Percentiles rank a stretch among this genome's conserved stretches.
phyloP scores from a whole-genome alignment of 805 yeast species.

The Zygotorulaspora florentina region DNA sequence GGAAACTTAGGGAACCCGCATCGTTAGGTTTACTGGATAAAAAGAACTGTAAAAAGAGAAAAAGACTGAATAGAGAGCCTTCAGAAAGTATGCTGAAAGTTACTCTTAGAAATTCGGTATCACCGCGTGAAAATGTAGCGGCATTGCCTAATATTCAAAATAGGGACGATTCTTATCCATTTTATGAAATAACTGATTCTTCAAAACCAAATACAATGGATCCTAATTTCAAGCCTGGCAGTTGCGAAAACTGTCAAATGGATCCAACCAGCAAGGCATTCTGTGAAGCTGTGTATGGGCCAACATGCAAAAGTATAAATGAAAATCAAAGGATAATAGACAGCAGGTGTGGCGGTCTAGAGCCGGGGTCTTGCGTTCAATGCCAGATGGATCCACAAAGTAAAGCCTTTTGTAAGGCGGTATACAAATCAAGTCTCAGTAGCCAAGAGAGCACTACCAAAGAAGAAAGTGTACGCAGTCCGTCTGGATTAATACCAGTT shows the following conservation, averaged over 20 bases:
- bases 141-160: not conserved
- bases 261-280: slow-evolving; percentile 88
- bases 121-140: not conserved
- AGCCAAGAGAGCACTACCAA: not conserved
- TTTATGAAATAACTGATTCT: not conserved
- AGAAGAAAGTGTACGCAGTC: slow-evolving; percentile 32
- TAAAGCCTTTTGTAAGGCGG: slow-evolving; percentile 80
- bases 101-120: not conserved
- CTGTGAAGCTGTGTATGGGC: slow-evolving; percentile 76
- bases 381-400: slow-evolving; percentile 86
- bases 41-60: not conserved
- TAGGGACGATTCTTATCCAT: not conserved
- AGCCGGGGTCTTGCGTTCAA: slow-evolving; percentile 81
- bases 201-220: slow-evolving; percentile 19
- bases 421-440: slow-evolving; percentile 44
- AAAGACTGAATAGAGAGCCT: not conserved
- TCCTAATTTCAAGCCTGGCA: slow-evolving; percentile 59
- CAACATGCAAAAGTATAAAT: slow-evolving; percentile 14
- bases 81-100: not conserved
- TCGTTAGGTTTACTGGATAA: not conserved
- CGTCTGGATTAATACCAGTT: slow-evolving; percentile 54
- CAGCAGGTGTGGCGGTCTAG: slow-evolving; percentile 16
- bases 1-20: not conserved
- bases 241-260: slow-evolving; percentile 73
- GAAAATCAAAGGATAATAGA: slow-evolving; percentile 17